phyloP scores from a whole-genome alignment of 1,139 yeast genomes.

The Diutina pseudorugosa region DNA sequence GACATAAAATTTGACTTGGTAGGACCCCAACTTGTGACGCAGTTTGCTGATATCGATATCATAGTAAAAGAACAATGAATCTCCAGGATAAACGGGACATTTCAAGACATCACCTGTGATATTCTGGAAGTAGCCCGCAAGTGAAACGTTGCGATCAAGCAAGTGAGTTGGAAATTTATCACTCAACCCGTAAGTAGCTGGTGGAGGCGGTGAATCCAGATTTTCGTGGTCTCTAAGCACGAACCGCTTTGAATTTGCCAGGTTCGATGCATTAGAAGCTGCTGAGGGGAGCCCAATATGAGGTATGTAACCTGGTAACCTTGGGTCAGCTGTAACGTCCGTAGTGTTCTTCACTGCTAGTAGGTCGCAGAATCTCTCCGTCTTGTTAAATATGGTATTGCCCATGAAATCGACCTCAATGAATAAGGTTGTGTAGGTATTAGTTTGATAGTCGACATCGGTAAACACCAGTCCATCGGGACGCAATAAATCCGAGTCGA shows the following conservation, averaged over 20 bases:
- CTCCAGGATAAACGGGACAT: slow-evolving; percentile 33
- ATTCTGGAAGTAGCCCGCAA: slow-evolving; percentile 16
- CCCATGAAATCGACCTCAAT: slow-evolving; percentile 36
- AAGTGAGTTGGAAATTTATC: neutral
- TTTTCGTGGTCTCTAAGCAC: neutral
- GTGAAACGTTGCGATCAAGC: slow-evolving; percentile 11
- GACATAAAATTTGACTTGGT: slow-evolving; percentile 24
- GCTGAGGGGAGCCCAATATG: neutral
- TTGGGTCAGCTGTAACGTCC: neutral
- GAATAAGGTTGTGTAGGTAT: slow-evolving; percentile 36
- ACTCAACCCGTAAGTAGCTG: neutral
- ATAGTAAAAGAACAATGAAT: slow-evolving; percentile 26
- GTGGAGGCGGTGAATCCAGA: neutral
- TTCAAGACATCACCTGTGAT: slow-evolving; percentile 17
- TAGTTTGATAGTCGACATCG: slow-evolving; percentile 34
- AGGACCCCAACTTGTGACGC: slow-evolving; percentile 30
- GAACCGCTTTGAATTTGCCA: neutral
- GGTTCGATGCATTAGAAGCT: neutral
- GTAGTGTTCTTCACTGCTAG: slow-evolving; percentile 28
- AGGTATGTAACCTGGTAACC: neutral
- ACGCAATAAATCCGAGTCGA: slow-evolving; percentile 8
- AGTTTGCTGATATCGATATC: slow-evolving; percentile 22
- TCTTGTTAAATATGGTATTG: slow-evolving; percentile 23
- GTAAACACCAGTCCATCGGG: slow-evolving; percentile 13
- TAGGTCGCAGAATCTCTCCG: slow-evolving; percentile 34